Percentiles rank a stretch among this genome's conserved stretches.
These are phyloP conservation scores for Kluyveromyces lactis DNA, from an alignment of 805 yeast genomes.

Conservation along the genomic window DNA sequence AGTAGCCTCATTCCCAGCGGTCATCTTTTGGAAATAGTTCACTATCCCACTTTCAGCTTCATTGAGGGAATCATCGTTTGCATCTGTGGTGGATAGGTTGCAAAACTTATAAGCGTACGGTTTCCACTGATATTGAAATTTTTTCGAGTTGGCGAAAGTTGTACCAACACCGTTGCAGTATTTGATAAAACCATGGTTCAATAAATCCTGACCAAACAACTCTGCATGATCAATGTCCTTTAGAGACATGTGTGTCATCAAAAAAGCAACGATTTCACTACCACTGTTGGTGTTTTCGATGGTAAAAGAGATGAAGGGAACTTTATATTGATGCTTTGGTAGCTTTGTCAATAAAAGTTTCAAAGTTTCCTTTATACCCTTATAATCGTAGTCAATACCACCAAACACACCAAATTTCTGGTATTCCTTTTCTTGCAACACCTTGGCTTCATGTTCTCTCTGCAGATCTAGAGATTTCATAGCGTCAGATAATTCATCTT, in stretches of 20 bases:
- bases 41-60: constrained; percentile 1
- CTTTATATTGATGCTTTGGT: constrained; percentile 46
- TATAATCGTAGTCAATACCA: constrained; percentile 27
- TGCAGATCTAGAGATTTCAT: constrained; percentile 18
- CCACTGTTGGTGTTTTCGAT: constrained; percentile 28
- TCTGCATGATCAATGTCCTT: constrained; percentile 53
- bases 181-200: constrained; percentile 51
- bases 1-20: not conserved
- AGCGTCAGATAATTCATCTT: constrained; percentile 17
- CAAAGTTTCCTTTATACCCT: constrained; percentile 33
- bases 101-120: constrained; percentile 49
- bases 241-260: constrained; percentile 22
- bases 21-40: constrained; percentile 2
- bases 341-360: constrained; percentile 38
- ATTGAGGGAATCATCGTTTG: not conserved
- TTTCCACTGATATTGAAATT: constrained; percentile 75
- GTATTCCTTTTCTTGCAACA: constrained; percentile 24
- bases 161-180: constrained; percentile 51
- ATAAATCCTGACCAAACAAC: constrained; percentile 62
- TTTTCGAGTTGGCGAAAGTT: constrained; percentile 68
- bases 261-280: constrained; percentile 25
- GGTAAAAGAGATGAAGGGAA: constrained; percentile 43
- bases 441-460: constrained; percentile 15
- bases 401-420: constrained; percentile 24
- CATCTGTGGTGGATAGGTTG: not conserved